Evolutionary conservation across 495 filamentous ascomycete species (phyloP).

Genomic region (Hypoxylon fuscum): DNA sequence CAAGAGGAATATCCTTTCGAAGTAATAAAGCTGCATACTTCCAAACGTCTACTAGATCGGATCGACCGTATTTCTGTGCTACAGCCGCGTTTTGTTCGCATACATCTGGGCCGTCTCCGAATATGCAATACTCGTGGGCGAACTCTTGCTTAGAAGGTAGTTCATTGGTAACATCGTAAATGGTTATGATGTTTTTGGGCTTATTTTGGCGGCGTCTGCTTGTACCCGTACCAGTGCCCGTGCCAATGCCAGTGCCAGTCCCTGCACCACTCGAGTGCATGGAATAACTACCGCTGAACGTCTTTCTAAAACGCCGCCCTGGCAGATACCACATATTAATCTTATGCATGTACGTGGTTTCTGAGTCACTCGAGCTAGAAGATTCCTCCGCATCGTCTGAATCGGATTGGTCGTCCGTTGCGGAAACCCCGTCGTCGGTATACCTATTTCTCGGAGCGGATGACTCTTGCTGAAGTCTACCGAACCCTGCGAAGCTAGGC

Average conservation of each 20-base stretch:
- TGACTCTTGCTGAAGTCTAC: constrained; percentile 68
- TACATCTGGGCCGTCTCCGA: constrained; percentile 78
- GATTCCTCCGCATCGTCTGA: constrained; percentile 75
- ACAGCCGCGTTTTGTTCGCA: constrained; percentile 84
- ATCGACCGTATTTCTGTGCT: constrained; percentile 74
- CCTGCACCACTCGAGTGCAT: constrained; percentile 60
- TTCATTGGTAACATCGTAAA: constrained; percentile 72
- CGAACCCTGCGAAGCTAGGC: constrained; percentile 86
- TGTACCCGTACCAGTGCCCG: constrained; percentile 58
- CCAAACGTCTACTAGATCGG: constrained; percentile 86
- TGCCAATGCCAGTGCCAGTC: constrained; percentile 61
- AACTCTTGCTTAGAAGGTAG: constrained; percentile 80
- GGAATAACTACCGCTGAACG: constrained; percentile 57
- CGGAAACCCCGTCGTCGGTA: constrained; percentile 61
- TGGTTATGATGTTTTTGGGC: constrained; percentile 68
- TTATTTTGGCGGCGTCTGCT: constrained; percentile 53
- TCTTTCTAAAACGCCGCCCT: constrained; percentile 54
- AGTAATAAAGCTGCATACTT: constrained; percentile 79
- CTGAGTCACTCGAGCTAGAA: constrained; percentile 73
- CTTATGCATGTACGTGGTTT: constrained; percentile 68
- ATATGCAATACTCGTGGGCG: constrained; percentile 82
- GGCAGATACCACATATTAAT: constrained; percentile 57
- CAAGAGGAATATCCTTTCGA: constrained; percentile 75
- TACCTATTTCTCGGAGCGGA: constrained; percentile 55
- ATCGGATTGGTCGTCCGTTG: constrained; percentile 56